These are phyloP conservation scores for Protomyces pachydermus DNA, from an alignment of 1,139 yeast species.

Conservation along the genomic window DNA sequence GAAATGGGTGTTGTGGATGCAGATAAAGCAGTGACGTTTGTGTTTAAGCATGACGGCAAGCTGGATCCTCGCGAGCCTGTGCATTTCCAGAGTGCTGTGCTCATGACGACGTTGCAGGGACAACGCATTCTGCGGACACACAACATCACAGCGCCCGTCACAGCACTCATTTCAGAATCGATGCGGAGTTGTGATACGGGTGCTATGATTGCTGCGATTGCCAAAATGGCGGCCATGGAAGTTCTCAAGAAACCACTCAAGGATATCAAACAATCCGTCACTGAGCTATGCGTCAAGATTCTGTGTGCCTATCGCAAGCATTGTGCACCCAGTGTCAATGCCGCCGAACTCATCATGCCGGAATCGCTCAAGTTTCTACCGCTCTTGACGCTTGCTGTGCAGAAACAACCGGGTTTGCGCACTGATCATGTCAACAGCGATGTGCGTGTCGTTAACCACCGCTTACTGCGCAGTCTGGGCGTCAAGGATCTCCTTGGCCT, in stretches of 20 bases:
- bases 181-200: constrained; percentile 84
- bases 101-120: constrained; percentile 76
- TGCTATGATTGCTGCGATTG: constrained; percentile 63
- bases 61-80: constrained; percentile 69
- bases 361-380: constrained; percentile 72
- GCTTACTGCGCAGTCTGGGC: constrained; percentile 53
- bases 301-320: constrained; percentile 66
- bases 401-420: constrained; percentile 63
- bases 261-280: constrained; percentile 60
- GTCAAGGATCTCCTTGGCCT: constrained; percentile 57
- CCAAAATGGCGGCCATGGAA: constrained; percentile 63
- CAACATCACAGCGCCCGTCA: constrained; percentile 74
- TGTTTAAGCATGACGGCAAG: constrained; percentile 72
- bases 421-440: constrained; percentile 43
- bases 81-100: constrained; percentile 84
- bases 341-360: constrained; percentile 74
- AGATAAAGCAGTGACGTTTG: constrained; percentile 65
- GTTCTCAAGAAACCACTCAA: constrained; percentile 53
- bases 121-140: constrained; percentile 76
- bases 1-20: constrained; percentile 60
- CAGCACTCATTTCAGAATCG: constrained; percentile 66
- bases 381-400: constrained; percentile 60
- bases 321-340: constrained; percentile 47
- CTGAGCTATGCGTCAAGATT: constrained; percentile 62
- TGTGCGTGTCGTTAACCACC: constrained; percentile 55